Conservation (phyloP, 1,139 yeast species). For the Pichia sp. region DNA sequence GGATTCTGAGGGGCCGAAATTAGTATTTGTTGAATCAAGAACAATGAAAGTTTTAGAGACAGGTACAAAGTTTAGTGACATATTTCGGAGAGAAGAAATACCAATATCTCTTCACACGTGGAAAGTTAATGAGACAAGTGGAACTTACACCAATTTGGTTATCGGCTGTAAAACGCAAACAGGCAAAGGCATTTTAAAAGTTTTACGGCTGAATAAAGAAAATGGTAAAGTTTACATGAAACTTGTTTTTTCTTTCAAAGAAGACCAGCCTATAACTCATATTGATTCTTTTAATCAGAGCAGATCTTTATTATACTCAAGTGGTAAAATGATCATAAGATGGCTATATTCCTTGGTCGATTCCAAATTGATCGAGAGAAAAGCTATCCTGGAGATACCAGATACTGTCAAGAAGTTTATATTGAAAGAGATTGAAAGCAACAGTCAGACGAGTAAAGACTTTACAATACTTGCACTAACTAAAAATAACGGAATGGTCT, state of each 20-base stretch:
- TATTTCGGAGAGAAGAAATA: slow-evolving; percentile 36
- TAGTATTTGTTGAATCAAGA: slow-evolving; percentile 27
- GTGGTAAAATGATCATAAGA: background rate
- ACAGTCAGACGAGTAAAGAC: background rate
- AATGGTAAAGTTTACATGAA: background rate
- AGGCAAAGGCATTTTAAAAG: slow-evolving; percentile 39
- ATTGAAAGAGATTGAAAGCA: background rate
- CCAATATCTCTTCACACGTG: slow-evolving; percentile 37
- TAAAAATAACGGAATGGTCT: background rate
- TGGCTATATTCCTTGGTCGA: background rate
- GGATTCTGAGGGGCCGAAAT: background rate
- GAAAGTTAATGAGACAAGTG: slow-evolving; percentile 33
- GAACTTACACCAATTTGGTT: slow-evolving; percentile 33
- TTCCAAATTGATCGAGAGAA: background rate
- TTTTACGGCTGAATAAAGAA: slow-evolving; percentile 38
- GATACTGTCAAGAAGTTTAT: background rate
- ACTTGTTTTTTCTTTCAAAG: background rate
- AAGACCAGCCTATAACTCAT: slow-evolving; percentile 1
- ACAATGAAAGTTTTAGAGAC: slow-evolving; percentile 24
- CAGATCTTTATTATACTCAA: background rate
- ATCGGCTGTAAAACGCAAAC: slow-evolving; percentile 37
- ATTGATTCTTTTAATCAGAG: background rate
- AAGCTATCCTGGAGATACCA: background rate
- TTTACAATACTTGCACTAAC: background rate
- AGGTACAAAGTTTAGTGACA: slow-evolving; percentile 7